Conservation (phyloP, 345 rosid genomes). For the Firmiana major region DNA sequence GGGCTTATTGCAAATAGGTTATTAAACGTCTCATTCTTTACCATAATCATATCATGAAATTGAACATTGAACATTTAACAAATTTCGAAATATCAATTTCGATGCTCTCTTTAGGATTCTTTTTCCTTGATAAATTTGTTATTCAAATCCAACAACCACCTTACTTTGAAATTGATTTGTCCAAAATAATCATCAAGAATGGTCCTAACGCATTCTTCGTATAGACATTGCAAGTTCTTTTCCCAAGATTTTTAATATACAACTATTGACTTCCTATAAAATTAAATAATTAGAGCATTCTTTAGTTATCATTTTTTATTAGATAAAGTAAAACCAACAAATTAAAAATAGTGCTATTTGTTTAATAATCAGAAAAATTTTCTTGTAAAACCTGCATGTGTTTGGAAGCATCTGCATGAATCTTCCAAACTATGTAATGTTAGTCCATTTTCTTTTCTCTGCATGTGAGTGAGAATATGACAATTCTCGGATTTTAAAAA, state of each 20-base stretch:
- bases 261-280: not conserved
- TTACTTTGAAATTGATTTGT: too few relatives aligned
- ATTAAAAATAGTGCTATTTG: not conserved
- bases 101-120: too few relatives aligned
- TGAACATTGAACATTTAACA: too few relatives aligned
- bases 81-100: too few relatives aligned
- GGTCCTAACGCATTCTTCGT: not conserved
- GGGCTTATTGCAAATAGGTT: not conserved
- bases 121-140: too few relatives aligned
- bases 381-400: not conserved
- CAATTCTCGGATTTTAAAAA: not conserved
- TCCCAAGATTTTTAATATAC: not conserved
- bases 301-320: too few relatives aligned
- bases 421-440: not conserved
- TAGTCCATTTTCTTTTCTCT: not conserved
- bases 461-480: not conserved
- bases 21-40: too few relatives aligned
- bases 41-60: too few relatives aligned
- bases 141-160: too few relatives aligned
- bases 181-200: not conserved
- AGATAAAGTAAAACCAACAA: not conserved
- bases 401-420: not conserved
- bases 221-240: not conserved
- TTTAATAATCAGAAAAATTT: not conserved
- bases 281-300: not conserved